phyloP scores from a whole-genome alignment of 768 basidiomycete species.

The Baorangia bicolor region DNA sequence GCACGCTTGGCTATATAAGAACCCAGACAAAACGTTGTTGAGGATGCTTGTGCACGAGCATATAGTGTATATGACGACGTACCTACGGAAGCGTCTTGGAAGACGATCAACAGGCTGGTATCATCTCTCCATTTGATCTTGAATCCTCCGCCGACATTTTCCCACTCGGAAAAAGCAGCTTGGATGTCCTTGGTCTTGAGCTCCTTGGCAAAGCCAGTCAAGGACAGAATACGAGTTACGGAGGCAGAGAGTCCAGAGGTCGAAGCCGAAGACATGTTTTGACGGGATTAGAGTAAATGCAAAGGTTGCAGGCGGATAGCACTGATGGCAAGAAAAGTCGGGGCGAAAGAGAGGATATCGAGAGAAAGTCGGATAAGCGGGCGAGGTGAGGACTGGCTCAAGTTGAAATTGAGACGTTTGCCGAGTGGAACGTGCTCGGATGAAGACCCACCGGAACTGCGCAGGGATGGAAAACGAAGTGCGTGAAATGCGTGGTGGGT shows the following conservation, averaged over 20 bases:
- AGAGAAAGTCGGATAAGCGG: conserved; percentile 16
- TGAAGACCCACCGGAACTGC: conserved; percentile 7
- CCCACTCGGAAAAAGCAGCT: conserved; percentile 85
- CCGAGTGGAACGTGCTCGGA: conserved; percentile 31
- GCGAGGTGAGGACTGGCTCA: conserved; percentile 1
- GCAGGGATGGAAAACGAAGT: background rate
- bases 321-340: background rate
- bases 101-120: conserved; percentile 92
- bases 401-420: conserved; percentile 20
- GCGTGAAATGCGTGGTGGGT: conserved; percentile 11
- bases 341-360: conserved; percentile 16
- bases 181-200: conserved; percentile 98
- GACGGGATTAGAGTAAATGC: conserved; percentile 5
- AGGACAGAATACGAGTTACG: conserved; percentile 90
- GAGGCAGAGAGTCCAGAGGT: conserved; percentile 87
- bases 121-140: conserved; percentile 99
- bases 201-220: conserved; percentile 92
- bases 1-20: conserved; percentile 27
- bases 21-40: background rate
- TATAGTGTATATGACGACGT: conserved; percentile 38
- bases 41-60: background rate
- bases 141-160: conserved; percentile 83
- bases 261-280: conserved; percentile 58
- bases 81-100: conserved; percentile 88
- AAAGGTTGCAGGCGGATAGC: background rate